Conservation (phyloP, 345 rosid species). For the Dovyalis caffra region DNA sequence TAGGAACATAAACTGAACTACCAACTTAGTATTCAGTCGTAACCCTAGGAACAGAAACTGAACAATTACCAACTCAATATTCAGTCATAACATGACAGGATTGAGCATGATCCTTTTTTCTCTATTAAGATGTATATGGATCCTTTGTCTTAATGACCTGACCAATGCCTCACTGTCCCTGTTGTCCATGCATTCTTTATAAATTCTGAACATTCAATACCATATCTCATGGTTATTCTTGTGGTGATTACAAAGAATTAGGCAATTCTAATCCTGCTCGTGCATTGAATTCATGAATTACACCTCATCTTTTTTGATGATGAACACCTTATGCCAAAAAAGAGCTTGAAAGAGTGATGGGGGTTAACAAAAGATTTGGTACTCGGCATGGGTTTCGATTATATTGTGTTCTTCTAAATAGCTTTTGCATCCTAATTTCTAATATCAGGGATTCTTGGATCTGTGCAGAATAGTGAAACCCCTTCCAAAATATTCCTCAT, state of each 20-base stretch:
- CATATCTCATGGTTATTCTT: neutral
- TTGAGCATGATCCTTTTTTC: neutral
- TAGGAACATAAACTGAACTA: neutral
- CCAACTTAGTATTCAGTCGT: neutral
- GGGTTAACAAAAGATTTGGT: too few species aligned
- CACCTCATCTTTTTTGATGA: neutral
- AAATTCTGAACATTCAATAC: neutral
- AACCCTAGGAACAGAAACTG: neutral
- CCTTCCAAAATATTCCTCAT: conserved; percentile 90
- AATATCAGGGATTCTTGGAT: neutral
- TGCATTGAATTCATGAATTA: neutral
- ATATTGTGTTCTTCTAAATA: neutral
- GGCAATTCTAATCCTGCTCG: neutral
- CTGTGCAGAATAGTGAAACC: conserved; percentile 68
- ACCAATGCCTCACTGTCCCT: neutral
- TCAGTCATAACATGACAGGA: neutral
- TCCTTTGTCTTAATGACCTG: too few species aligned
- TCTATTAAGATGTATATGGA: neutral
- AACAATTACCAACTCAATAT: neutral
- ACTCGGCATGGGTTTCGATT: too few species aligned
- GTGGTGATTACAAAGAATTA: neutral
- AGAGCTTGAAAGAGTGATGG: too few species aligned
- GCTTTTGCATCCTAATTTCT: conserved; percentile 7
- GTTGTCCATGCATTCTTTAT: neutral
- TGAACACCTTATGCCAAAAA: too few species aligned